Conservation (phyloP, 352 stramenopile genomes). For the Pseudoperonospora humuli region DNA sequence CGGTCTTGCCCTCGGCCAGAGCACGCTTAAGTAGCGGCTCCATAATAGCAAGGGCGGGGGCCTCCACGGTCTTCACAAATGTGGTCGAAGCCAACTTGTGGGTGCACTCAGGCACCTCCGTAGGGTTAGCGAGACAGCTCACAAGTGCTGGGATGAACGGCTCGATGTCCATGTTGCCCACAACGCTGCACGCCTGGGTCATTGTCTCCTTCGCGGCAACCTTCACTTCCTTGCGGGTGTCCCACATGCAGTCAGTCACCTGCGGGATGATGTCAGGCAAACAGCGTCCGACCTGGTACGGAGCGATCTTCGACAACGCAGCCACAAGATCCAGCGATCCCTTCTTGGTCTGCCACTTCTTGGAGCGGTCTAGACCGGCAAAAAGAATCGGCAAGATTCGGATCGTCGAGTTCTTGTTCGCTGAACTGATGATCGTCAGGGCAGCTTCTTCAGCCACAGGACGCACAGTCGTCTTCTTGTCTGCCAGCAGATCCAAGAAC, state of each 20-base stretch:
- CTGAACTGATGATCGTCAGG: conserved; percentile 71
- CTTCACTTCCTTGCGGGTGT: conserved; percentile 98
- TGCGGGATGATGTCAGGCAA: conserved; percentile 96
- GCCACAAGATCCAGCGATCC: conserved; percentile 91
- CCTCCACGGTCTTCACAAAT: conserved; percentile 98
- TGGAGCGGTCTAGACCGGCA: conserved; percentile 65
- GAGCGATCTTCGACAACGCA: conserved; percentile 87
- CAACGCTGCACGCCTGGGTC: conserved; percentile 92
- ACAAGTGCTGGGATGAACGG: conserved; percentile 97
- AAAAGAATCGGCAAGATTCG: conserved; percentile 89
- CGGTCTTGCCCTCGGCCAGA: conserved; percentile 92
- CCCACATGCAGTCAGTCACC: conserved; percentile 97
- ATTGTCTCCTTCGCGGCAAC: conserved; percentile 91
- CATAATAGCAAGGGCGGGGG: conserved; percentile 94
- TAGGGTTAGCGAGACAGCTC: conserved; percentile 94
- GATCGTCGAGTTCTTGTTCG: conserved; percentile 85
- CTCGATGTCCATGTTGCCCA: conserved; percentile 99
- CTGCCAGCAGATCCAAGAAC: conserved; percentile 71
- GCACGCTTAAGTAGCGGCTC: conserved; percentile 94
- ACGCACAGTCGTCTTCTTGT: conserved; percentile 79
- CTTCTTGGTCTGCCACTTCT: conserved; percentile 98
- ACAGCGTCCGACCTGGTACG: conserved; percentile 92
- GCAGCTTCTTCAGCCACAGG: conserved; percentile 61
- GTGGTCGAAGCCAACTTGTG: conserved; percentile 98
- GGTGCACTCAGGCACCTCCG: conserved; percentile 97